Conservation (phyloP, 2,329 filamentous ascomycete species). For the Purpureocillium takamizusanense region DNA sequence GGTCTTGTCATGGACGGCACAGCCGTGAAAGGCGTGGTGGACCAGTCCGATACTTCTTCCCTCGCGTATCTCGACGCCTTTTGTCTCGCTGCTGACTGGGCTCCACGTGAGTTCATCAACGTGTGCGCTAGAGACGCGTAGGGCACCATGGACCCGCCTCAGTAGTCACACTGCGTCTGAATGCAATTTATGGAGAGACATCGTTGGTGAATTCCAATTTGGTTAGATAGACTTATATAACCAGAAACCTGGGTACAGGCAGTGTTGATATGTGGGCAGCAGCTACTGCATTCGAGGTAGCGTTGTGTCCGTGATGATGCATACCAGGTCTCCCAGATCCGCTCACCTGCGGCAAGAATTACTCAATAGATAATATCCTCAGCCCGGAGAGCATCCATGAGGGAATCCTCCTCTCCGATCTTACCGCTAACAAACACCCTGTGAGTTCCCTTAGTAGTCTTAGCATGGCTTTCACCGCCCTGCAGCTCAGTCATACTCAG, state of each 20-base stretch:
- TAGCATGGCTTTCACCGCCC: background rate
- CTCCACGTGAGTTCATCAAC: background rate
- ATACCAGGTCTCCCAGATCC: background rate
- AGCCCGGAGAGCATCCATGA: background rate
- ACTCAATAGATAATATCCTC: background rate
- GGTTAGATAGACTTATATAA: too few relatives aligned
- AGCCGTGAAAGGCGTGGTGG: background rate
- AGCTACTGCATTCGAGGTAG: background rate
- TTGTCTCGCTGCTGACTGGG: background rate
- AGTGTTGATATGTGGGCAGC: too few relatives aligned
- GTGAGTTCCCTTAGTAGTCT: background rate
- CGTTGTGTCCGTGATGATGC: background rate
- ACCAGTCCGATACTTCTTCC: background rate
- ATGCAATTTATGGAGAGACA: too few relatives aligned
- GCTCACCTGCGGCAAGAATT: background rate
- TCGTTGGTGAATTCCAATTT: too few relatives aligned
- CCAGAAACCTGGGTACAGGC: too few relatives aligned
- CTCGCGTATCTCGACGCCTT: slow-evolving; percentile 1
- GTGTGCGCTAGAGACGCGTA: background rate
- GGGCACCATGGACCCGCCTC: background rate
- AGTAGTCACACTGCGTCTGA: too few relatives aligned
- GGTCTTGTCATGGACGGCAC: background rate
- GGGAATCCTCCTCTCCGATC: background rate
- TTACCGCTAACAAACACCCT: background rate
- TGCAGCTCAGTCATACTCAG: background rate